Conservation (phyloP, 148 eudicot genomes). For the Rhododendron ferrugineum region DNA sequence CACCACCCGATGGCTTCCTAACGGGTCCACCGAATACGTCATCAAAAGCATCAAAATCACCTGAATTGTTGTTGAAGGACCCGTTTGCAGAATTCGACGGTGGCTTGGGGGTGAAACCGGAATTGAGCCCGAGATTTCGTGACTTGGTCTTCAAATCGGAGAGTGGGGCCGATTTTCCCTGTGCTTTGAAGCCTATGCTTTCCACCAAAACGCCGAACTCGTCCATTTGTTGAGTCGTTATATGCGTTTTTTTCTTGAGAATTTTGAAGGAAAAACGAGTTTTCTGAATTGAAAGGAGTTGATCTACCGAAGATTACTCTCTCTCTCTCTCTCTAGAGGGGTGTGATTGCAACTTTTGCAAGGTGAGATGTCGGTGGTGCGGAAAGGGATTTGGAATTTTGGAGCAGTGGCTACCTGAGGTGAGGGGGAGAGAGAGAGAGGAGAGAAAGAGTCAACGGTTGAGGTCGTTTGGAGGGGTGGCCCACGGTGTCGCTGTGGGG, state of each 20-base stretch:
- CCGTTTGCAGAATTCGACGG: slow-evolving; percentile 22
- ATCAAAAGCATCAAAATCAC: slow-evolving; percentile 29
- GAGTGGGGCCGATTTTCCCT: slow-evolving; percentile 65
- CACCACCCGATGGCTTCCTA: slow-evolving; percentile 14
- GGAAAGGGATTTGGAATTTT: background rate
- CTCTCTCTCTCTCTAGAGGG: background rate
- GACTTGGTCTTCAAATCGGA: slow-evolving; percentile 49
- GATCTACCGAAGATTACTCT: background rate
- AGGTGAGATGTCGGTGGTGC: background rate
- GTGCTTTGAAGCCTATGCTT: slow-evolving; percentile 69
- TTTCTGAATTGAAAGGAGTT: background rate
- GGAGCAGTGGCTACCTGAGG: background rate
- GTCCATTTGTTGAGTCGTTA: slow-evolving; percentile 35
- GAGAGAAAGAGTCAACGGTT: background rate
- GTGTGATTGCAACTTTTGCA: background rate
- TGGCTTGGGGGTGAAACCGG: slow-evolving; percentile 10
- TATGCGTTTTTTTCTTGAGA: background rate
- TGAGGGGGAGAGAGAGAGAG: background rate
- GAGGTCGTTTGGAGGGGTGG: background rate
- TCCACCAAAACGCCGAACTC: slow-evolving; percentile 80
- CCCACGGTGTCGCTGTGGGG: background rate
- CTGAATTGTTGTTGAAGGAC: slow-evolving; percentile 24
- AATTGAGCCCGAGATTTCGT: slow-evolving; percentile 16
- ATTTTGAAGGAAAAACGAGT: background rate
- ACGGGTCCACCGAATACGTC: slow-evolving; percentile 31